Evolutionary conservation across 106 monocot species (phyloP).

Genomic region (Vanilla planifolia): DNA sequence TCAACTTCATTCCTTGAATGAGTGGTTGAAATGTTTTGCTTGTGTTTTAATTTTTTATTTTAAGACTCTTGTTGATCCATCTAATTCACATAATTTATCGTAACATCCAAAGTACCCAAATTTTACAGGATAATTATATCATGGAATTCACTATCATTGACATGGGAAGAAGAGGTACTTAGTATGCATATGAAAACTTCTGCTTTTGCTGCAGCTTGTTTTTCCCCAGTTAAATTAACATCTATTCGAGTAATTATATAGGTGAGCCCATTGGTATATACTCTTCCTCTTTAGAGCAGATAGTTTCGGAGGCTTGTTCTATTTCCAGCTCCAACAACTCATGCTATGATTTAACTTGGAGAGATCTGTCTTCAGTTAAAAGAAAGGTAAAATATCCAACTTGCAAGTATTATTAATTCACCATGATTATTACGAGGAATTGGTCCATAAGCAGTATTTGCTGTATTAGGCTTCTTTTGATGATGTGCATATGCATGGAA

Average conservation of each 20-base stretch:
- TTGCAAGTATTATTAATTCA: background rate
- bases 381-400: constrained; percentile 30
- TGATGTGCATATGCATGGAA: constrained; percentile 29
- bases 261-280: constrained; percentile 72
- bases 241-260: constrained; percentile 15
- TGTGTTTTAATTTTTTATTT: background rate
- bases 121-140: constrained; percentile 62
- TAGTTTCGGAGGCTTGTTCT: constrained; percentile 32
- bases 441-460: background rate
- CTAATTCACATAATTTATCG: no score
- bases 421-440: background rate
- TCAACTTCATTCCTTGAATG: background rate
- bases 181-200: background rate
- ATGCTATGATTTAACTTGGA: constrained; percentile 39
- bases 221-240: background rate
- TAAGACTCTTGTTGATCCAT: background rate
- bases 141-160: constrained; percentile 80
- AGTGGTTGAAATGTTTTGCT: background rate
- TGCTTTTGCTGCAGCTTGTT: background rate
- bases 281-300: constrained; percentile 55
- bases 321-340: constrained; percentile 25
- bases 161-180: constrained; percentile 72
- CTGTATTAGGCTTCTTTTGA: constrained; percentile 33
- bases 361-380: constrained; percentile 45
- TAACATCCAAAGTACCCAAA: constrained; percentile 2